These are phyloP conservation scores for Neofusicoccum sp. DNA, from an alignment of 2,329 filamentous ascomycete species.

Conservation along the genomic window DNA sequence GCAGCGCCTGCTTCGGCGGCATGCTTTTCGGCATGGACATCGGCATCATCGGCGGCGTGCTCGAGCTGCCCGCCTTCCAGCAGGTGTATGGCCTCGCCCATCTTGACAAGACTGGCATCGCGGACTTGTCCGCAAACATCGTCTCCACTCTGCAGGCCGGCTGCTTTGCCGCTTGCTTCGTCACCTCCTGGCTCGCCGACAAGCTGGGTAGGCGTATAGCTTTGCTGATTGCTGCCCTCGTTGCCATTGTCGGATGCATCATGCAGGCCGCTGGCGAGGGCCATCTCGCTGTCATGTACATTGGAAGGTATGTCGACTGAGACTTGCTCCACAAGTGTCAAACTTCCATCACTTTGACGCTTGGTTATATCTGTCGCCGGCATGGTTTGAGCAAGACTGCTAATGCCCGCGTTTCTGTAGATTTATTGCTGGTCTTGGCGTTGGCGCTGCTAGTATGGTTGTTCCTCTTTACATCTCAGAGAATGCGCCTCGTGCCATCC, in stretches of 20 bases:
- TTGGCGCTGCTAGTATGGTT: constrained; percentile 58
- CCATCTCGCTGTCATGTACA: constrained; percentile 64
- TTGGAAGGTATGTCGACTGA: constrained; percentile 56
- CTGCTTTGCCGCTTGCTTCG: constrained; percentile 67
- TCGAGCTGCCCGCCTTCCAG: constrained; percentile 63
- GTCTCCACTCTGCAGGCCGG: constrained; percentile 69
- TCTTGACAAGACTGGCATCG: constrained; percentile 41
- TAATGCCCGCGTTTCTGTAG: constrained; percentile 25
- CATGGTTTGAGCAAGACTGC: background rate
- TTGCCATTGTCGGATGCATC: constrained; percentile 64
- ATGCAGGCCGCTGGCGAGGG: constrained; percentile 67
- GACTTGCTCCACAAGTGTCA: too few relatives aligned
- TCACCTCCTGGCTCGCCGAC: constrained; percentile 59
- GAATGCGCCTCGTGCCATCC: constrained; percentile 61
- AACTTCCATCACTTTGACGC: too few relatives aligned
- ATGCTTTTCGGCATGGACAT: constrained; percentile 69
- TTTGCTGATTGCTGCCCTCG: constrained; percentile 58
- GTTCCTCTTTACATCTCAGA: constrained; percentile 64
- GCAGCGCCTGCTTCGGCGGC: constrained; percentile 69
- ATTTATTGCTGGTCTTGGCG: constrained; percentile 58
- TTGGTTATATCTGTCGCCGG: too few relatives aligned
- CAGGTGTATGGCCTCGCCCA: constrained; percentile 33
- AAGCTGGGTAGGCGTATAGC: constrained; percentile 57
- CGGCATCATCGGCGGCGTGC: constrained; percentile 62
- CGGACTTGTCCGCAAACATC: constrained; percentile 66